phyloP scores from a whole-genome alignment of 495 filamentous ascomycete genomes.

The Talaromyces trachyspermus region DNA sequence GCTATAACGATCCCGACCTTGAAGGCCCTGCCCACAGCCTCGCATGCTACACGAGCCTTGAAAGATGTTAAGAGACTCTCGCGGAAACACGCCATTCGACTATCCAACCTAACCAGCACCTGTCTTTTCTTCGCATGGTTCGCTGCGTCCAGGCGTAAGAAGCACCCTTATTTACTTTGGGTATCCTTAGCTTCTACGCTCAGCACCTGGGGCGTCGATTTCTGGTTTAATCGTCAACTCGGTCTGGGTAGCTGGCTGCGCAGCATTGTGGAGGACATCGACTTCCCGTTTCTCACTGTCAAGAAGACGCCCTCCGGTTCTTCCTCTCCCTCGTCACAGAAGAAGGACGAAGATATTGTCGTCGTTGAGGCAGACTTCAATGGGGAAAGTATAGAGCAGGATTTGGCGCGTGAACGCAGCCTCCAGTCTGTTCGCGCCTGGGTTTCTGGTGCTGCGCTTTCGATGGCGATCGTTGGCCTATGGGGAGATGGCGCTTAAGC shows the following conservation, averaged over 20 bases:
- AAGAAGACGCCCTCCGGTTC: conserved; percentile 9
- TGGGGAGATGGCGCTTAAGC: conserved; percentile 72
- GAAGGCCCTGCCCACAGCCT: conserved; percentile 65
- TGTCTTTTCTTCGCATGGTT: conserved; percentile 66
- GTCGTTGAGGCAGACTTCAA: conserved; percentile 59
- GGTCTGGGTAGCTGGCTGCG: conserved; percentile 24
- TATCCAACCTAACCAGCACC: conserved; percentile 52
- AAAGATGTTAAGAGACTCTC: conserved; percentile 52
- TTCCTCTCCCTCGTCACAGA: conserved; percentile 24
- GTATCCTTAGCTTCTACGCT: conserved; percentile 50
- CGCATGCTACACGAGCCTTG: conserved; percentile 57
- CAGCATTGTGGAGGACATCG: conserved; percentile 23
- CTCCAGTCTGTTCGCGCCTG: conserved; percentile 53
- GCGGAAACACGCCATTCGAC: conserved; percentile 48
- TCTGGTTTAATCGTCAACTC: conserved; percentile 38
- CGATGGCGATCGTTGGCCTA: conserved; percentile 72
- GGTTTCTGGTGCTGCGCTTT: conserved; percentile 58
- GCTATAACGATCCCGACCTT: conserved; percentile 69
- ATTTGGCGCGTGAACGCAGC: conserved; percentile 58
- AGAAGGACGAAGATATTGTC: conserved; percentile 59
- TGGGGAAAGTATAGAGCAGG: conserved; percentile 69
- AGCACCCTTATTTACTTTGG: conserved; percentile 85
- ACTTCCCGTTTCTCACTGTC: conserved; percentile 12
- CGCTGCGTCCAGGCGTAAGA: conserved; percentile 58
- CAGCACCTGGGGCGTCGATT: conserved; percentile 48